Evolutionary conservation across 1,139 yeast species (phyloP), one percentile per base, ranked within the genome.

Genomic region (Hyphopichia khmerensis): DNA sequence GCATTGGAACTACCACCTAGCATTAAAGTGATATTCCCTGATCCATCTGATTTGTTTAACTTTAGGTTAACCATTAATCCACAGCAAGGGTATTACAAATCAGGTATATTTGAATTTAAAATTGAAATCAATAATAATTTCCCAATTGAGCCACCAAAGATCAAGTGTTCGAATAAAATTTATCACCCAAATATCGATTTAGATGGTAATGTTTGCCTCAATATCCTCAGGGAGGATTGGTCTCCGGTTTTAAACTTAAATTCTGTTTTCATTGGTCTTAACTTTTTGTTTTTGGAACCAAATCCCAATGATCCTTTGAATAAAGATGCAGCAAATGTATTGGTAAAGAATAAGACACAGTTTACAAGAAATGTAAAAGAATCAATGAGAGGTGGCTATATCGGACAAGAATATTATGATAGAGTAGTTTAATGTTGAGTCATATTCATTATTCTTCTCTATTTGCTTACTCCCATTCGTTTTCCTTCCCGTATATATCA

Each of bases 201-300:
- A 21, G 85, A 87, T 38, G 99, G 99, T 1, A 91, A 90, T 57
- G 87, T 93, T 21, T 93, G 99, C 58, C 74, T 93, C 46, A 91
- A 93, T 60, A 90, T 93, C 36, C 70, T 93, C 47, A 71, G 98
- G 50, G 96, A 90, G 62, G 98, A 91, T 62, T 93, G 99, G 99
- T 83, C 93, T 29, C 98, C 99, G 0, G 96, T 90, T 2, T 73
- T 93, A 52, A 87, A 85, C 49, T 69, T 93, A 57, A 89, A 86
- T 59, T 76, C 93, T 5, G 82, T 93, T 18, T 73, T 91, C 50
- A 84, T 91, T 40, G 99, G 99, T 0, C 72, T 93, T 47, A 81
- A 90, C 57, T 90, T 86, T 58, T 72, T 93, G 50, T 89, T 93
- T 55, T 69, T 89, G 47, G 97, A 91, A 55, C 97, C 97, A 13